phyloP scores from a whole-genome alignment of 1,284 basidiomycete genomes.

The Meripilus lineatus region DNA sequence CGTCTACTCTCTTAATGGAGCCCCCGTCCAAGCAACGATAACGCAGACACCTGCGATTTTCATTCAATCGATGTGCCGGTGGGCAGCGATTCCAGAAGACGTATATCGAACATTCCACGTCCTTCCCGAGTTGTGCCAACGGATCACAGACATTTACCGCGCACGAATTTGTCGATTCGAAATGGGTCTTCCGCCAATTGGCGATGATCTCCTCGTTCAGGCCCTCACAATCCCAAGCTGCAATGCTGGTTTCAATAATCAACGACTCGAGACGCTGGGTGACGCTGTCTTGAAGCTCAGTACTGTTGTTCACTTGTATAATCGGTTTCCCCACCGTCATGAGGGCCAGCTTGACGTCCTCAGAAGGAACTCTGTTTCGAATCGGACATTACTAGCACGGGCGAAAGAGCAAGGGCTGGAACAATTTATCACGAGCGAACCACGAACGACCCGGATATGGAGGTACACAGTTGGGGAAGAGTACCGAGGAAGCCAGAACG shows the following conservation, averaged over 20 bases:
- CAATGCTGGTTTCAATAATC: conserved; percentile 64
- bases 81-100: conserved; percentile 42
- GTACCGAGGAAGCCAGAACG: conserved; percentile 21
- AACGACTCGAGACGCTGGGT: conserved; percentile 80
- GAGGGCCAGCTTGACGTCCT: conserved; percentile 75
- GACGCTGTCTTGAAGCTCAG: conserved; percentile 78
- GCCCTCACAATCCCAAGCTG: conserved; percentile 70
- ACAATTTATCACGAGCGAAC: conserved; percentile 57
- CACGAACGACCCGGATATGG: conserved; percentile 54
- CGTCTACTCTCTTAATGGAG: conserved; percentile 36
- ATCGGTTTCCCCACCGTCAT: conserved; percentile 67
- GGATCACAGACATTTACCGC: conserved; percentile 60
- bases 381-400: conserved; percentile 60
- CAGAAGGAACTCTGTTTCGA: conserved; percentile 61
- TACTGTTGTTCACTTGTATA: conserved; percentile 71
- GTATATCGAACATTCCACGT: conserved; percentile 48
- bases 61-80: conserved; percentile 55
- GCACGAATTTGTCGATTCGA: conserved; percentile 43
- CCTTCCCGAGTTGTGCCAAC: conserved; percentile 63
- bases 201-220: conserved; percentile 55
- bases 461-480: conserved; percentile 42
- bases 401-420: conserved; percentile 63
- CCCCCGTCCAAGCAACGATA: neutral
- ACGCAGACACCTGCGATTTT: conserved; percentile 8
- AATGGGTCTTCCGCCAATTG: conserved; percentile 56